phyloP scores from a whole-genome alignment of 352 stramenopile genomes.

The Pythium insidiosum region DNA sequence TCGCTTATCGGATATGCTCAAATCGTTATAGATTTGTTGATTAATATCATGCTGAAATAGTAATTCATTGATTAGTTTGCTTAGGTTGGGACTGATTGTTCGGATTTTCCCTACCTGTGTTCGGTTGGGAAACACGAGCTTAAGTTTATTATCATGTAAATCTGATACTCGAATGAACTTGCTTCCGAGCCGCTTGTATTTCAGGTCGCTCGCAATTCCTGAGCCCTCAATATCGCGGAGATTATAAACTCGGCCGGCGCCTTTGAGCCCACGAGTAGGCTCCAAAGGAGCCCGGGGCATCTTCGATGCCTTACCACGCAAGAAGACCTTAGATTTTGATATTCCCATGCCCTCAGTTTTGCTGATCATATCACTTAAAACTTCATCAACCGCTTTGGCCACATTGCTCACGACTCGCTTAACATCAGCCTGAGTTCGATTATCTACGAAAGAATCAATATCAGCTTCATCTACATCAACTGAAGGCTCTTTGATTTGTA shows the following conservation, averaged over 20 bases:
- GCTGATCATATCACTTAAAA: too few relatives aligned
- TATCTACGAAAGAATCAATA: neutral
- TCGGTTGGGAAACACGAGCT: conserved; percentile 3
- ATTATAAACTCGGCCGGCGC: neutral
- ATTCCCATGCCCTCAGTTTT: too few relatives aligned
- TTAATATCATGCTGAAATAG: conserved; percentile 7
- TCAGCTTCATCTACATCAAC: neutral
- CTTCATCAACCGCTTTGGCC: too few relatives aligned
- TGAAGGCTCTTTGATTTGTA: neutral
- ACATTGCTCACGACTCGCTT: too few relatives aligned
- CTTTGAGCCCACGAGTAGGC: neutral
- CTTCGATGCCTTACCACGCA: too few relatives aligned
- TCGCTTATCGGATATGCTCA: conserved; percentile 3
- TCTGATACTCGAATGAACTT: conserved; percentile 7
- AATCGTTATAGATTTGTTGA: conserved; percentile 4
- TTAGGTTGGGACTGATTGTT: neutral
- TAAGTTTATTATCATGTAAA: conserved; percentile 1
- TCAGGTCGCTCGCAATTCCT: conserved; percentile 4
- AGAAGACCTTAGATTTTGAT: neutral
- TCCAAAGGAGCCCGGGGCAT: too few relatives aligned
- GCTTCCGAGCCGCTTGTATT: conserved; percentile 6
- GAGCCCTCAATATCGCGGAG: conserved; percentile 1
- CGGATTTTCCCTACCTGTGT: neutral
- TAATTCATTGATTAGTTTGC: conserved; percentile 3
- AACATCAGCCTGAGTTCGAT: neutral